Conservation (phyloP, 2,329 filamentous ascomycete genomes). For the Lizonia empirigonia region DNA sequence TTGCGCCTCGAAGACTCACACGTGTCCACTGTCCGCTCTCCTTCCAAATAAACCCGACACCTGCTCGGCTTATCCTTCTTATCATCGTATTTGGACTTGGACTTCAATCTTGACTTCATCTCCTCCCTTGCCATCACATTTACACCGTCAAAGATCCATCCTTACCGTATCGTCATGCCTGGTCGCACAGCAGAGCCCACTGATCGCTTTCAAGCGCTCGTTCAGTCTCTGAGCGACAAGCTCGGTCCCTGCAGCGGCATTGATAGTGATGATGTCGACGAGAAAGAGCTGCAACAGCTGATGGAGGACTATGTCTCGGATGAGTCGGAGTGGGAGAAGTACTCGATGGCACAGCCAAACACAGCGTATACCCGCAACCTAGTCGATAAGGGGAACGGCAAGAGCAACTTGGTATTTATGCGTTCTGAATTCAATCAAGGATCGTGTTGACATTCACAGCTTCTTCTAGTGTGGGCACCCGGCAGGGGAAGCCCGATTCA, state of each 20-base stretch:
- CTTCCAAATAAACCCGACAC: slow-evolving; percentile 17
- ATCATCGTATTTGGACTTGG: background rate
- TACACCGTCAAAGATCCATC: background rate
- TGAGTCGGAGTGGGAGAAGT: slow-evolving; percentile 73
- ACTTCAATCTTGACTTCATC: background rate
- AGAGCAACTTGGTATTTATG: slow-evolving; percentile 69
- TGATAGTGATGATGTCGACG: slow-evolving; percentile 80
- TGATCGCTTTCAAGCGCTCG: slow-evolving; percentile 68
- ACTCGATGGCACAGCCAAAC: slow-evolving; percentile 72
- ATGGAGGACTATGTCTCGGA: slow-evolving; percentile 77
- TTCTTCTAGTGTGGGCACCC: slow-evolving; percentile 88
- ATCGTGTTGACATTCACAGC: slow-evolving; percentile 54
- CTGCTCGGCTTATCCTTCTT: slow-evolving; percentile 17
- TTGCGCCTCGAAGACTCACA: slow-evolving; percentile 13
- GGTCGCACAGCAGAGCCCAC: slow-evolving; percentile 23
- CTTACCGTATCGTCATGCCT: slow-evolving; percentile 26
- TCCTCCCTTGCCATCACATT: background rate
- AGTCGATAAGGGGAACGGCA: slow-evolving; percentile 86
- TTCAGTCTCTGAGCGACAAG: slow-evolving; percentile 72
- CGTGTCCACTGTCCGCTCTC: slow-evolving; percentile 15
- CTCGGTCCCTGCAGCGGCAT: slow-evolving; percentile 83
- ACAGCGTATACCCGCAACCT: slow-evolving; percentile 84
- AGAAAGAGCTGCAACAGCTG: slow-evolving; percentile 69
- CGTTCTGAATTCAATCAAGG: background rate
- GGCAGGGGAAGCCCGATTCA: slow-evolving; percentile 84